Base-by-base conservation (phyloP, 1,284 basidiomycete species). In the Thelephora terrestris region DNA sequence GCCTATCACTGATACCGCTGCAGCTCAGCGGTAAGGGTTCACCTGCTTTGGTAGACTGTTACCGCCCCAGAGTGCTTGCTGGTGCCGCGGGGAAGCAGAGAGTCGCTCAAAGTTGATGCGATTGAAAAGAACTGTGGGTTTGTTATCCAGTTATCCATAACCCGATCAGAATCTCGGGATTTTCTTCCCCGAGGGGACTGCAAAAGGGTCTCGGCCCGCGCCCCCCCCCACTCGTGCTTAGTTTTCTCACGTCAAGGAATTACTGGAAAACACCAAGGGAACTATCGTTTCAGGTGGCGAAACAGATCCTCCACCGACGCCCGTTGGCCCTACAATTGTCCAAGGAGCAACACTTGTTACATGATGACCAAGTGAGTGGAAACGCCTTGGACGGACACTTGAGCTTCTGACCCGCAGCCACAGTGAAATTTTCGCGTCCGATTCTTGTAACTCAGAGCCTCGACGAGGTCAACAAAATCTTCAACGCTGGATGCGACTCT, bases 41-140 rank as follows among this genome's bases (percentile, higher is more conserved):
- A 42, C 9, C 7, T 9, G 25, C 37, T 23, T 23, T 3, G 21
- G 7, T 32, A 64, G 64, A 69, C 71, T 21, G 74, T 71, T 63
- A 67, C 77, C 37, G 78, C 85, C 3, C 90, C 91, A 1, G 91
- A 95, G 62, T 94, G 94, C 62, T 67, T 91, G 5, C 76, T 94
- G 27, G 78, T 90, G 20, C 76, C 76, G 4, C 73, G 73, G 42
- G 71, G 74, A 12, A 71, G 77, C 51, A 79, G 87, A 53, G 80
- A 84, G 45, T 70, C 66, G 42, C 70, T 94, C 39, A 64, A n/a
- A n/a, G n/a, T 88, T 10, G 63, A 68, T 4, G 83, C 76, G 4
- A 63, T 89, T 39, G 74, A 78, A 60, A 72, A 78, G 42, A 76
- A n/a, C n/a, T 71, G 81, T 85, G 58, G 40, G 70, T 62, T 2